A percentile compares a stretch with the other conserved stretches of the same genome.
These are phyloP conservation scores for Sequoia sempervirens DNA, from an alignment of 75 land plant species.

Conservation along the genomic window DNA sequence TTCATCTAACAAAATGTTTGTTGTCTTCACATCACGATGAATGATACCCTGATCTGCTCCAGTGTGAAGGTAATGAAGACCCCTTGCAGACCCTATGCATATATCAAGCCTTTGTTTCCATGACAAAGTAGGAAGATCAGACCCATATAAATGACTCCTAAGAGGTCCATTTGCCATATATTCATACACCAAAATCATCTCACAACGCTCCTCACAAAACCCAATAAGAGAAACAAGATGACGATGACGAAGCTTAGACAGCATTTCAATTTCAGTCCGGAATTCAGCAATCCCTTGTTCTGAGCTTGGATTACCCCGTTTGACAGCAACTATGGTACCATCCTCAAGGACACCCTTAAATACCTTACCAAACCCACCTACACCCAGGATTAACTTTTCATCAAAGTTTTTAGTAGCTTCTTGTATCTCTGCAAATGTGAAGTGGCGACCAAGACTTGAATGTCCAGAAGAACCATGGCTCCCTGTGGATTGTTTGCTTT, in stretches of 20 bases:
- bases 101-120: slow-evolving; percentile 90
- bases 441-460: slow-evolving; percentile 50
- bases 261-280: slow-evolving; percentile 79
- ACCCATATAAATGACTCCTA: slow-evolving; percentile 77
- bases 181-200: slow-evolving; percentile 94
- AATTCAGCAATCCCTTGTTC: slow-evolving; percentile 89
- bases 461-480: slow-evolving; percentile 56
- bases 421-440: slow-evolving; percentile 63
- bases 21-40: slow-evolving; percentile 87
- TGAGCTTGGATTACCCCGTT: slow-evolving; percentile 83
- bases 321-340: slow-evolving; percentile 79
- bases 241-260: slow-evolving; percentile 84
- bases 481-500: slow-evolving; percentile 38
- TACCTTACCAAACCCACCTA: slow-evolving; percentile 95
- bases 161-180: slow-evolving; percentile 89
- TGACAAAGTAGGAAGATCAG: slow-evolving; percentile 56
- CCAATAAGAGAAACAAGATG: slow-evolving; percentile 90
- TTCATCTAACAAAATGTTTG: slow-evolving; percentile 86
- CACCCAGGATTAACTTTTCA: slow-evolving; percentile 64
- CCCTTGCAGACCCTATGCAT: slow-evolving; percentile 83
- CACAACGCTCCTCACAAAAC: slow-evolving; percentile 83
- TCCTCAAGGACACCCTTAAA: slow-evolving; percentile 75
- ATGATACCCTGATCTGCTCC: slow-evolving; percentile 75
- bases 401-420: slow-evolving; percentile 87
- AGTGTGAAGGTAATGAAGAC: slow-evolving; percentile 88